Percentiles rank a stretch among this genome's conserved stretches.
Evolutionary conservation across 1,284 basidiomycete species (phyloP).

Genomic region (Pterulicium gracile): DNA sequence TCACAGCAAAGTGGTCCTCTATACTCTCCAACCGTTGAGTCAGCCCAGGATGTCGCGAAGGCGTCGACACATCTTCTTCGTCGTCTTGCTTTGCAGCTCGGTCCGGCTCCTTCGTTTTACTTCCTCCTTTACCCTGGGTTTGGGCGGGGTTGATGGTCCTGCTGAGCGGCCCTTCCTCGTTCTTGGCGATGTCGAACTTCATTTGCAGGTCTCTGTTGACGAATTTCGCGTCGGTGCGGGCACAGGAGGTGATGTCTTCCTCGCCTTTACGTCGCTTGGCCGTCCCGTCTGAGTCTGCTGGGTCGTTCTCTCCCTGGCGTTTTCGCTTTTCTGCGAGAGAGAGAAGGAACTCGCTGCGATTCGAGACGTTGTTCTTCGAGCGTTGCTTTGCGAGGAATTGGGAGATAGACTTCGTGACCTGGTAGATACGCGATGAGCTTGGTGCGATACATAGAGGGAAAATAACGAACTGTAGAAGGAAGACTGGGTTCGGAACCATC

Average conservation of each 20-base stretch:
- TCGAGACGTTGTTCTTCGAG: constrained; percentile 61
- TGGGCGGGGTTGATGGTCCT: constrained; percentile 32
- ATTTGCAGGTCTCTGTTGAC: constrained; percentile 67
- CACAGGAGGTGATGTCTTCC: constrained; percentile 39
- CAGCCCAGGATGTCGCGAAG: constrained; percentile 42
- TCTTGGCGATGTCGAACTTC: constrained; percentile 74
- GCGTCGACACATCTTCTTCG: constrained; percentile 21
- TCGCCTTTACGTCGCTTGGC: neutral
- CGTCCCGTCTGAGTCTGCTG: too few species aligned
- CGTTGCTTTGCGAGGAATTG: constrained; percentile 56
- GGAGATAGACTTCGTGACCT: constrained; percentile 65
- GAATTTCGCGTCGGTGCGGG: constrained; percentile 58
- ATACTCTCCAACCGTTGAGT: constrained; percentile 52
- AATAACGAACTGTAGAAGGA: constrained; percentile 43
- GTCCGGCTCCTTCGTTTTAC: constrained; percentile 14
- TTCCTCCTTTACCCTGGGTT: constrained; percentile 9
- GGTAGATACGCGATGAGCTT: constrained; percentile 3
- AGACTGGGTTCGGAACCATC: constrained; percentile 28
- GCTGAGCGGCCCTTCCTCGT: constrained; percentile 63
- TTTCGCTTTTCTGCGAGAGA: constrained; percentile 43
- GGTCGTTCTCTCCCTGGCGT: constrained; percentile 17
- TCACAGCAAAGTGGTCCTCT: constrained; percentile 58
- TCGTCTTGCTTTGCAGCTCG: constrained; percentile 16
- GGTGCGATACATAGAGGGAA: constrained; percentile 2
- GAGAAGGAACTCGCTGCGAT: constrained; percentile 60